Evolutionary conservation across 805 yeast species (phyloP).

Genomic region (Maudiozyma bulderi): DNA sequence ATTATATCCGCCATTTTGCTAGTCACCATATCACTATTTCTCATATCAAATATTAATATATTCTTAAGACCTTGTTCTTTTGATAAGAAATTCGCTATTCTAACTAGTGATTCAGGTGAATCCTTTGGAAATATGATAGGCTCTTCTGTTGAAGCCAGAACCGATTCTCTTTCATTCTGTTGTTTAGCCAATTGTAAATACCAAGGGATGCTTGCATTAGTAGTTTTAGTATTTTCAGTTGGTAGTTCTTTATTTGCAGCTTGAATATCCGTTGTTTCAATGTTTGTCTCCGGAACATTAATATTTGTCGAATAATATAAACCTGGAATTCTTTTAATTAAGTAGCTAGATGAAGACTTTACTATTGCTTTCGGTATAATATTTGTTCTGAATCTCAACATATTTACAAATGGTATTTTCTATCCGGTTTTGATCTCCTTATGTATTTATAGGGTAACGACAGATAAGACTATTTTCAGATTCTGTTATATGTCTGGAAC

Average conservation of each 20-base stretch:
- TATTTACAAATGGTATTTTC: not conserved
- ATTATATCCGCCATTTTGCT: conserved; percentile 35
- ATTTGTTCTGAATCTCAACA: not conserved
- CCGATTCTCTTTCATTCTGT: conserved; percentile 6
- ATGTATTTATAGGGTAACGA: too few species aligned
- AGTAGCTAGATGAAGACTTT: too few species aligned
- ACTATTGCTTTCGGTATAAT: too few species aligned
- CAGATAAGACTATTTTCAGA: too few species aligned
- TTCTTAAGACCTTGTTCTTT: conserved; percentile 58
- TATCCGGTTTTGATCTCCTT: too few species aligned
- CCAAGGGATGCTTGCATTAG: conserved; percentile 41
- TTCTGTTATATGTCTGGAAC: too few species aligned
- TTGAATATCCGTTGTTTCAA: not conserved
- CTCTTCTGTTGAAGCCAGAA: conserved; percentile 9
- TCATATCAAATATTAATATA: conserved; percentile 54
- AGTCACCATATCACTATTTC: conserved; percentile 23
- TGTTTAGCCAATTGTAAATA: conserved; percentile 38
- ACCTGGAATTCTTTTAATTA: not conserved
- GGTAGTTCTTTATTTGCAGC: not conserved
- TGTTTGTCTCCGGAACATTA: not conserved
- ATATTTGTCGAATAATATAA: not conserved
- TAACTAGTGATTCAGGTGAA: conserved; percentile 43
- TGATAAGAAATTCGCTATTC: conserved; percentile 33
- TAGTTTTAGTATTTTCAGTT: not conserved
- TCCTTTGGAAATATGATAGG: conserved; percentile 49